A percentile compares a stretch with the other conserved stretches of the same genome.
These are phyloP conservation scores for Trypanosoma theileri DNA, from an alignment of 208 protist genomes.

Conservation along the genomic window DNA sequence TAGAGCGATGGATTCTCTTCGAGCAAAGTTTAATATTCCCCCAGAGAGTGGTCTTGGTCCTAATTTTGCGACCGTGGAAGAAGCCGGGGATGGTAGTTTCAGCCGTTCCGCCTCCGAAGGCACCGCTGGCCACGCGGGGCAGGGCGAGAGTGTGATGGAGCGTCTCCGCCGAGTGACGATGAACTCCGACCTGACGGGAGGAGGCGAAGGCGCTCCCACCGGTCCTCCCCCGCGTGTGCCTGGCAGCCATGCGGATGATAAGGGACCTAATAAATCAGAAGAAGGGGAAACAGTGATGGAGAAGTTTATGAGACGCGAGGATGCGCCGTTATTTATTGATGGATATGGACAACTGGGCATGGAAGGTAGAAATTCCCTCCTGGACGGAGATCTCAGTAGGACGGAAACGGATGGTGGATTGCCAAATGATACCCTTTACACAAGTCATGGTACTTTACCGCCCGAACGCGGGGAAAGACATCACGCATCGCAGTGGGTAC, in stretches of 20 bases:
- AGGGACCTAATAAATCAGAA: neutral
- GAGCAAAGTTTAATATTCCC: slow-evolving; percentile 40
- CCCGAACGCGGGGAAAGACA: neutral
- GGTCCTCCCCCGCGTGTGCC: neutral
- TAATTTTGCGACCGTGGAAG: neutral
- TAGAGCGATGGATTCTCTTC: slow-evolving; percentile 53
- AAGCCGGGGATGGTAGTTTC: neutral
- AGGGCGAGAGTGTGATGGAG: slow-evolving; percentile 5
- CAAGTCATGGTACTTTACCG: too few species aligned
- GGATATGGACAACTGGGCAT: slow-evolving; percentile 58
- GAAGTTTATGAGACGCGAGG: slow-evolving; percentile 21
- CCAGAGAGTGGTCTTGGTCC: neutral
- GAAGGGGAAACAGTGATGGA: slow-evolving; percentile 4
- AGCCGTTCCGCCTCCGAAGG: neutral
- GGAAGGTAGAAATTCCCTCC: neutral
- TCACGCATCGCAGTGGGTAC: slow-evolving; percentile 16
- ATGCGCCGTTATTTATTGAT: slow-evolving; percentile 54
- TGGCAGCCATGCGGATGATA: neutral
- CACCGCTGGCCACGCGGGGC: neutral
- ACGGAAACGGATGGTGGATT: neutral
- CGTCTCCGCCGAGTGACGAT: slow-evolving; percentile 9
- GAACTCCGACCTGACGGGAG: neutral
- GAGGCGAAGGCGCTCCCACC: neutral
- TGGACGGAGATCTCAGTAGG: neutral
- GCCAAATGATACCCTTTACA: too few species aligned